Evolutionary conservation across 352 stramenopile species (phyloP).

Genomic region (Saprolegnia parasitica): DNA sequence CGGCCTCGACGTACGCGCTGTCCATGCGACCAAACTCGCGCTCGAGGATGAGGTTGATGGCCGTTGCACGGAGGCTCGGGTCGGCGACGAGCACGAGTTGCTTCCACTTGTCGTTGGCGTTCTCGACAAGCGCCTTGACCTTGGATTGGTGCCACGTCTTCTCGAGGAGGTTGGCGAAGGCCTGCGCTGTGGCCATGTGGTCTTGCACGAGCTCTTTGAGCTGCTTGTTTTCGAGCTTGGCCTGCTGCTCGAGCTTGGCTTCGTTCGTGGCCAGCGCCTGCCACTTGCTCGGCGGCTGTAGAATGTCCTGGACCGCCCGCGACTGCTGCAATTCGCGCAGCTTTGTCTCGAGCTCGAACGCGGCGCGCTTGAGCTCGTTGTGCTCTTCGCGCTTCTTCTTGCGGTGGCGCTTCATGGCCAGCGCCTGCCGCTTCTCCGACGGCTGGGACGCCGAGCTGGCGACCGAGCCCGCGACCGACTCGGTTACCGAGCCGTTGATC

Average conservation of each 20-base stretch:
- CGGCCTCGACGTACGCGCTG: conserved; percentile 1
- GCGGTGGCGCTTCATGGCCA: conserved; percentile 5
- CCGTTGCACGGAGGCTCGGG: not conserved
- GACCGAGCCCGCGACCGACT: not conserved
- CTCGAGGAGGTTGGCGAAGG: conserved; percentile 6
- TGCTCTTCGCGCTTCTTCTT: conserved; percentile 4
- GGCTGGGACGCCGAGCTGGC: not conserved
- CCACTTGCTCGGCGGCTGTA: conserved; percentile 9
- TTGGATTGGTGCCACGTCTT: conserved; percentile 7
- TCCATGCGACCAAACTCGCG: conserved; percentile 1
- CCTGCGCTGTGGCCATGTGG: conserved; percentile 11
- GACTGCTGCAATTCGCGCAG: conserved; percentile 5
- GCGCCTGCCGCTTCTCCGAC: conserved; percentile 4
- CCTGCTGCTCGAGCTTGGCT: conserved; percentile 11
- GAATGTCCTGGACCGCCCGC: not conserved
- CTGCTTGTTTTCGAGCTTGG: conserved; percentile 14
- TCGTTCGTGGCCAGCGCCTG: conserved; percentile 1
- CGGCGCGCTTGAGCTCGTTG: conserved; percentile 9
- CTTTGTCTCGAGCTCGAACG: conserved; percentile 14
- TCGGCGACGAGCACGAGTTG: conserved; percentile 6
- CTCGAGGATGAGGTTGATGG: conserved; percentile 11
- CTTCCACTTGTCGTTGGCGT: conserved; percentile 7
- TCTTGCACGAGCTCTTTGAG: conserved; percentile 12
- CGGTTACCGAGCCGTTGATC: not conserved
- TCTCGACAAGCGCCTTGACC: conserved; percentile 1